Base-by-base conservation (phyloP, 805 yeast species). In the Starmerella stellata region DNA sequence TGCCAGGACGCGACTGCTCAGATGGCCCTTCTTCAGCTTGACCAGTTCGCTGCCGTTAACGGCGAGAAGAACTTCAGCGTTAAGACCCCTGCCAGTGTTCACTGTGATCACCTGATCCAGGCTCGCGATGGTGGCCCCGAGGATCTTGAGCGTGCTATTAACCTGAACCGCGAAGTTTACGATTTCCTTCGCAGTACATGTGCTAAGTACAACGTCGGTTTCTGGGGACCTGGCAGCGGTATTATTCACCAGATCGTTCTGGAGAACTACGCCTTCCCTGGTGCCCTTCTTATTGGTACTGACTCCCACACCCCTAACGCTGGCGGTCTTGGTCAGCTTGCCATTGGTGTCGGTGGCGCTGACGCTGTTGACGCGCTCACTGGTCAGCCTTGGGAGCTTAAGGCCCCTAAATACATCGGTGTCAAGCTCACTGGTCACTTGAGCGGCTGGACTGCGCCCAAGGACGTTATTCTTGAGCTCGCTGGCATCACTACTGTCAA, bases 1-100 rank as follows among this genome's bases (percentile, higher is more conserved):
- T 83, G 93, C 78, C 96, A 85, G 69, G 96, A 85, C 68, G 96
- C 96, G 42, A 82, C 95, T 42, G 95, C 95, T 42, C 96, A 85
- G 68, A 85, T 85, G 96, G 95, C 95, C 41, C 72, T 85, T 52
- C 68, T 85, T 56, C 96, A 85, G 68, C 45, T 46, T 18, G 50
- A 48, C 39, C 50, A 46, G 41, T 46, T 46, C 28, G 50, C 50
- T 20, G 50, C 50, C 5, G 50, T 39, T 15, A 43, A 48, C 40
- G 40, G 44, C 28, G 44, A 45, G 11, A 24, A 38, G 15, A 38
- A 48, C 41, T 85, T 85, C 62, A 70, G 74, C 57, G 92, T 85
- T 38, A 93, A 93, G 41, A 87, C 87, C 46, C 95, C 95, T 40
- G 81, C 85, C 45, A 81, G 95, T 35, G 93, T 87, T 43, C 96